Percentiles rank a stretch among this genome's conserved stretches.
These are phyloP conservation scores for Fusarium avenaceum DNA, from an alignment of 2,329 filamentous ascomycete species.

Conservation along the genomic window DNA sequence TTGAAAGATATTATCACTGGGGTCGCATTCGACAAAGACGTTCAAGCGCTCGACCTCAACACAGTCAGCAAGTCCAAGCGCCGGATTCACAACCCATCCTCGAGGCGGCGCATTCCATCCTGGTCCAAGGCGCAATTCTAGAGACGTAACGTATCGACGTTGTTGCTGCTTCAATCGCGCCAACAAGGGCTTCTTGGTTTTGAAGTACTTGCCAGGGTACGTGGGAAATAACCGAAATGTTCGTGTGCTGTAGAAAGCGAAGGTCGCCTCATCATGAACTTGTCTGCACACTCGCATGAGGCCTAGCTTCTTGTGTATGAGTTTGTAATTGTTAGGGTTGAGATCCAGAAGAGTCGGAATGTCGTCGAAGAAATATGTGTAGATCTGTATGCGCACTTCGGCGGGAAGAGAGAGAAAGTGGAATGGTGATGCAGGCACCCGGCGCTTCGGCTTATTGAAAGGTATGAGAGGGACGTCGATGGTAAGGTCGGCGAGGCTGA, in stretches of 20 bases:
- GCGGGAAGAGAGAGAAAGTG: conserved; percentile 76
- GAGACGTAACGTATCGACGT: conserved; percentile 69
- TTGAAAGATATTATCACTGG: conserved; percentile 74
- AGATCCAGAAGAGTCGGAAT: conserved; percentile 72
- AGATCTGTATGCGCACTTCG: conserved; percentile 78
- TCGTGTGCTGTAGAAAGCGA: conserved; percentile 74
- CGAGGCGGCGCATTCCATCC: conserved; percentile 79
- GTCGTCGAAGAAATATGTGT: conserved; percentile 71
- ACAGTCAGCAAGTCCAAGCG: conserved; percentile 74
- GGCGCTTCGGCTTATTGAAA: conserved; percentile 50
- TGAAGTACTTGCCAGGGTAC: conserved; percentile 74
- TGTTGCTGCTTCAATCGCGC: conserved; percentile 73
- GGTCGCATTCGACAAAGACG: conserved; percentile 80
- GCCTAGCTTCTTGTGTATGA: conserved; percentile 69
- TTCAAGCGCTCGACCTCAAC: conserved; percentile 69
- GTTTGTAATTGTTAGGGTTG: conserved; percentile 74
- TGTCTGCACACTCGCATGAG: conserved; percentile 72
- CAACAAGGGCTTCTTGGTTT: conserved; percentile 79
- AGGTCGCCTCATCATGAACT: conserved; percentile 73
- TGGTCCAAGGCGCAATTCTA: conserved; percentile 79
- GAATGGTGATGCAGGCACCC: conserved; percentile 63
- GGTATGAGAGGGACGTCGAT: conserved; percentile 56
- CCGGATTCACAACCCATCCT: conserved; percentile 76
- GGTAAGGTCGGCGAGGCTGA: conserved; percentile 61
- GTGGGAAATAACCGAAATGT: conserved; percentile 77